Conservation (phyloP, 2,329 filamentous ascomycete species). For the Fusarium oxysporum region DNA sequence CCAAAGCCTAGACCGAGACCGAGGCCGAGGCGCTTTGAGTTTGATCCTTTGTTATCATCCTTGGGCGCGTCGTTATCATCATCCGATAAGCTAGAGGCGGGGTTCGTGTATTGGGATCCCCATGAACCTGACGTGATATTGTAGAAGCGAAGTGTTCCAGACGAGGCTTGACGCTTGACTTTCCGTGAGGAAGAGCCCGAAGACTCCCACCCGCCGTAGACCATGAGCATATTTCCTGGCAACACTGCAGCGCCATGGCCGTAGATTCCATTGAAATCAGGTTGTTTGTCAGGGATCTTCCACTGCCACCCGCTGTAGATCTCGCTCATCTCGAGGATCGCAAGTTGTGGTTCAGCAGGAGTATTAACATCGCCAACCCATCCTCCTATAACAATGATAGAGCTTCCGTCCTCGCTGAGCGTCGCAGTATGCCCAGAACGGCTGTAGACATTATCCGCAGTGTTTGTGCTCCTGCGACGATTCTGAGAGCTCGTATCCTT, state of each 20-base stretch:
- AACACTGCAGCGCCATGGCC: conserved; percentile 73
- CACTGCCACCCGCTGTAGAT: conserved; percentile 82
- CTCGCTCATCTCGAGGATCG: conserved; percentile 78
- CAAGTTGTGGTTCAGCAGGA: conserved; percentile 84
- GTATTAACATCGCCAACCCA: conserved; percentile 88
- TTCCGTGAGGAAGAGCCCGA: conserved; percentile 53
- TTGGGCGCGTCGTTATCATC: conserved; percentile 39
- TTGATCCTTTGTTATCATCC: conserved; percentile 30
- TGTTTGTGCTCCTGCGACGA: conserved; percentile 41
- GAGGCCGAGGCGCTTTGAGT: conserved; percentile 41
- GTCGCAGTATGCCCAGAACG: conserved; percentile 91
- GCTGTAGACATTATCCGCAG: conserved; percentile 70
- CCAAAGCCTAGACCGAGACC: conserved; percentile 68
- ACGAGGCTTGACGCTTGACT: conserved; percentile 51
- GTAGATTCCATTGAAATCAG: conserved; percentile 62
- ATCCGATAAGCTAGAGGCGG: conserved; percentile 41
- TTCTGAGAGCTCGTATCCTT: conserved; percentile 44
- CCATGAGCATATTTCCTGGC: conserved; percentile 76
- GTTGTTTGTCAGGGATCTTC: conserved; percentile 68
- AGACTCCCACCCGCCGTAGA: conserved; percentile 72
- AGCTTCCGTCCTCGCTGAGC: conserved; percentile 79
- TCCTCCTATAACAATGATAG: conserved; percentile 85
- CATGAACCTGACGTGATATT: conserved; percentile 69
- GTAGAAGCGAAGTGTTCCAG: conserved; percentile 57
- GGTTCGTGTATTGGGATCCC: conserved; percentile 63